Percentiles rank a stretch among this genome's conserved stretches.
These are phyloP conservation scores for Tilletia indica DNA, from an alignment of 1,284 basidiomycete genomes.

Conservation along the genomic window DNA sequence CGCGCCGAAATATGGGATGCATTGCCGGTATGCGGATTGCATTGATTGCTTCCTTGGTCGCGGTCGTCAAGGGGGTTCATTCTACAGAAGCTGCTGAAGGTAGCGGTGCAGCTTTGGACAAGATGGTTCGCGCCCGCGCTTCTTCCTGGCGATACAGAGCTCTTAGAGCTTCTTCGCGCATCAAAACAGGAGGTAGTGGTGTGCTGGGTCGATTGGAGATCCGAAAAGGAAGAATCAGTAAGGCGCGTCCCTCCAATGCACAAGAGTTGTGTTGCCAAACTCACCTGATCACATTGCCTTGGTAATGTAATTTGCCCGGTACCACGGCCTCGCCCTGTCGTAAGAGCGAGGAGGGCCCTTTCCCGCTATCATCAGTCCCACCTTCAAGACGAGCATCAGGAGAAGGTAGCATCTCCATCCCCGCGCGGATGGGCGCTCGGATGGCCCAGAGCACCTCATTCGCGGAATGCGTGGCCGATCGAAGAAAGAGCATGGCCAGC, in stretches of 20 bases:
- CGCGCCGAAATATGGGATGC: too few species aligned
- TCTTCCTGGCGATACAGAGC: conserved; percentile 13
- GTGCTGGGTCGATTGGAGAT: not conserved
- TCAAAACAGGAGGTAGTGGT: not conserved
- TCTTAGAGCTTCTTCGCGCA: not conserved
- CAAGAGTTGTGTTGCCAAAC: not conserved
- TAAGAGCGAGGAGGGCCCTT: not conserved
- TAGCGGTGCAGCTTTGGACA: not conserved
- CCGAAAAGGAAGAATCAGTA: not conserved
- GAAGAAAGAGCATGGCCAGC: conserved; percentile 1
- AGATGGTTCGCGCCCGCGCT: not conserved
- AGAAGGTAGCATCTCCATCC: not conserved
- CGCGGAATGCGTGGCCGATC: not conserved
- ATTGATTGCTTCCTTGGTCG: too few species aligned
- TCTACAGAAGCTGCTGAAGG: not conserved
- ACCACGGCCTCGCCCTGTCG: not conserved
- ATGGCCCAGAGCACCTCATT: conserved; percentile 13
- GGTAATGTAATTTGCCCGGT: conserved; percentile 12
- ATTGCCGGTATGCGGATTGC: too few species aligned
- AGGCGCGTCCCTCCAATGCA: not conserved
- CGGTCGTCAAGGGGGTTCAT: too few species aligned
- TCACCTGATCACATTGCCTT: conserved; percentile 8
- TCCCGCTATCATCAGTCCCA: not conserved
- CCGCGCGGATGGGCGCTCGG: not conserved
- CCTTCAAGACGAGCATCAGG: not conserved